Base-by-base conservation (phyloP, 768 basidiomycete genomes). In the Mycena leptocephala region DNA sequence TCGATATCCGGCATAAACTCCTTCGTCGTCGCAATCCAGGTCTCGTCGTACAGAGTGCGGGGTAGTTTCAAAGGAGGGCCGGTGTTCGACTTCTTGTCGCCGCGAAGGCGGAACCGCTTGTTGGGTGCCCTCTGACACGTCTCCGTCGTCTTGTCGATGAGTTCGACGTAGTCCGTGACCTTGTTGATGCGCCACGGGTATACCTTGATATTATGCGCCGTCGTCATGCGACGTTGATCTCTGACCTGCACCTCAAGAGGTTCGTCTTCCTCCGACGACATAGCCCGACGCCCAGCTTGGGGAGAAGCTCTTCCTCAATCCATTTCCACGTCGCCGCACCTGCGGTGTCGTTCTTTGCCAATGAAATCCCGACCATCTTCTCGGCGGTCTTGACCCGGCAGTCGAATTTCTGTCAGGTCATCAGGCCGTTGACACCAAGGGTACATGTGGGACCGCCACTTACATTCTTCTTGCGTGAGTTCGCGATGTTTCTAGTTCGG, bases 261-360 rank as follows among this genome's bases (percentile, higher is more conserved):
- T n/a, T 41, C 61, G 37, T 63, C 59, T 35, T 62, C 59, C 59
- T 62, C 59, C 3, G 33, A 37, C 59, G 35, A 62, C 59, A 62
- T 62, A 6, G 35, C 59, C 22, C 59, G 18, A 13, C 11, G 10
- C 13, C n/a, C 59, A 62, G 18, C 35, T 39, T n/a, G 22, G 10
- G 3, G 10, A 62, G 22, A 37, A 62, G 10, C 1, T 26, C 35
- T 2, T 39, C n/a, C 22, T 10, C n/a, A 2, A 37, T 4, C 33
- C 32, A 58, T 18, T 39, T n/a, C 59, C 59, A 62, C n/a, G 59
- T 39, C n/a, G n/a, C n/a, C 59, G 28, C 41, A 26, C 13, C 62
- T 4, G 13, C 7, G 5, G 30, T 14, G 43, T 64, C 63, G 3
- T 22, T 5, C 30, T 46, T 46, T 11, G 63, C 41, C 28, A 32